Base-by-base conservation (phyloP, 2,329 filamentous ascomycete species). In the Aspergillus quadrilineatus region DNA sequence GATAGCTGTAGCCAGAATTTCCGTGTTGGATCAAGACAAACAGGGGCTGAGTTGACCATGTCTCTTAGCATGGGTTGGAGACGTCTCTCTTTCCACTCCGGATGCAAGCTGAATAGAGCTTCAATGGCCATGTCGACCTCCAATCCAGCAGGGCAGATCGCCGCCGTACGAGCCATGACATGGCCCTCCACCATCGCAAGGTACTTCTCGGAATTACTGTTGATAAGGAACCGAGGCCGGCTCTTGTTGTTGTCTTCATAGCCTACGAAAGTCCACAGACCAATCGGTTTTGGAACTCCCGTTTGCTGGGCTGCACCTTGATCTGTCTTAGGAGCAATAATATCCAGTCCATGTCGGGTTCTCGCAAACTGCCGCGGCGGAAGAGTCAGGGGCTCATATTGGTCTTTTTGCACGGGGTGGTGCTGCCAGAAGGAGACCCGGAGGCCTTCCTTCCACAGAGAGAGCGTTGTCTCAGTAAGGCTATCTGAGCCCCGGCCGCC, bases 321-420 rank as follows among this genome's bases (percentile, higher is more conserved):
- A 12, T 9, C 26, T 22, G 14, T 26, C 15, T 36, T 37, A 1
- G 50, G 41, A 6, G 36, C 5, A 7, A 7, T 22, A 4, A 79
- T 74, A 1, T 75, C 36, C 42, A 53, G 55, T 6, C 50, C 53
- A 6, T 52, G 37, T 1, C 48, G 8, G 3, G 63, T 47, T 44
- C 73, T 71, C 12, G 78, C 75, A 56, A 80, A 79, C 43, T 79
- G 76, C 53, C 79, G 78, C 0, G 76, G 73, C 0, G 77, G 77
- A 0, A 80, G 63, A 0, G 70, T 32, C 3, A 76, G 4, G 3
- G 53, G 45, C 0, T 51, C 10, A 57, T 71, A 73, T 1, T 65
- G 49, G 1, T 14, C 1, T 0, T 56, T 68, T 50, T 79, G 74
- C 0, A 4, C 30, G 1, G 26, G 10, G 42, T 73, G 71, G 42